Evolutionary conservation across 768 basidiomycete genomes (phyloP).

Genomic region (Leucocoprinus leucothites): DNA sequence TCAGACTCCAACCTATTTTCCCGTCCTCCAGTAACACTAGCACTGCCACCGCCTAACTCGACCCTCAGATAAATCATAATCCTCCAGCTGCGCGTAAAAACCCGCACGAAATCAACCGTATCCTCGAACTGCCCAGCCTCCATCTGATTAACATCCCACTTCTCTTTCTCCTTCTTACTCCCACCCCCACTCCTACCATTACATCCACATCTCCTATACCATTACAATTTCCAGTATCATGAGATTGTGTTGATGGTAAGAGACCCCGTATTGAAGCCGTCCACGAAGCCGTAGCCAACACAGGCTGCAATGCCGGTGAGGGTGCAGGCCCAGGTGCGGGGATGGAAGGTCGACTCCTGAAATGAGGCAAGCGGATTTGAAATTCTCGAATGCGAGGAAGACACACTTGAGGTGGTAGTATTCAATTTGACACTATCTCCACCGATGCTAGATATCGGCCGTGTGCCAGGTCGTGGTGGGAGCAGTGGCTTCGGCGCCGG

Average conservation of each 20-base stretch:
- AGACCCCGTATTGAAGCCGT: constrained; percentile 30
- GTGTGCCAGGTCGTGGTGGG: constrained; percentile 34
- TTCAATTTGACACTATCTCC: neutral
- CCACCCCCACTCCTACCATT: constrained; percentile 32
- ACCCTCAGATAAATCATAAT: constrained; percentile 57
- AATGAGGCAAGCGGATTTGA: constrained; percentile 77
- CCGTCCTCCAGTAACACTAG: constrained; percentile 21
- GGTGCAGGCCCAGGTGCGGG: constrained; percentile 8
- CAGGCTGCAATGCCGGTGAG: neutral
- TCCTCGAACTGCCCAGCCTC: constrained; percentile 48
- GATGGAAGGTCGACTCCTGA: constrained; percentile 33
- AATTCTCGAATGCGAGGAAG: constrained; percentile 40
- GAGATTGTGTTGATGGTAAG: constrained; percentile 23
- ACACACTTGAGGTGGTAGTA: neutral
- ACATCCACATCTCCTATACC: constrained; percentile 39
- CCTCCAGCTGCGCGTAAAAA: constrained; percentile 65
- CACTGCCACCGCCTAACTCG: constrained; percentile 26
- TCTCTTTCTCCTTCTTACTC: constrained; percentile 21
- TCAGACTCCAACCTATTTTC: constrained; percentile 37
- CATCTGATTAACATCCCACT: constrained; percentile 41
- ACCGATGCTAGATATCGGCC: constrained; percentile 17
- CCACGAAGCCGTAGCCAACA: constrained; percentile 23
- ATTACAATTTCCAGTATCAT: neutral
- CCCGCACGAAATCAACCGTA: constrained; percentile 56
- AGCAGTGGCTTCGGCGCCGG: constrained; percentile 26